phyloP scores from a whole-genome alignment of 1,139 yeast species.

The Debaryomycetaceae sp. region DNA sequence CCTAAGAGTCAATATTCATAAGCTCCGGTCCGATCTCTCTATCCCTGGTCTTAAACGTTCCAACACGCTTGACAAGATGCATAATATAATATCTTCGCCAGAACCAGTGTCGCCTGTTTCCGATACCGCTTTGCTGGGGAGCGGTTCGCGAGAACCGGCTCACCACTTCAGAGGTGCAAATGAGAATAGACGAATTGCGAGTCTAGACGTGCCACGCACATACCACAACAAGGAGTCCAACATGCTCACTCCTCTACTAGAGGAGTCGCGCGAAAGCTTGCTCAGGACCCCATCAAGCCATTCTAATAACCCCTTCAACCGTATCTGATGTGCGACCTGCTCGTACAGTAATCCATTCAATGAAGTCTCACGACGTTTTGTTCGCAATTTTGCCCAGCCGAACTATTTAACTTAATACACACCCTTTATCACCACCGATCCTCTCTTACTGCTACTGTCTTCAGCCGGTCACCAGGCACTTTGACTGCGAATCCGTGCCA shows the following conservation, averaged over 20 bases:
- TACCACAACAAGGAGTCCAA: not conserved
- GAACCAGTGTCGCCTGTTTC: not conserved
- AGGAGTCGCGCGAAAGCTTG: slow-evolving; percentile 1
- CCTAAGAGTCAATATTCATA: slow-evolving; percentile 36
- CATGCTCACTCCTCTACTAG: not conserved
- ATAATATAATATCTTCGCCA: not conserved
- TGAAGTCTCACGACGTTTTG: not conserved
- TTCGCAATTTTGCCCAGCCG: too few species aligned
- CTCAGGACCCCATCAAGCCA: not conserved
- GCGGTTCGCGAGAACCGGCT: not conserved
- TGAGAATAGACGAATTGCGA: not conserved
- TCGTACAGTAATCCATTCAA: not conserved
- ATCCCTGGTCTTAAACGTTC: slow-evolving; percentile 30
- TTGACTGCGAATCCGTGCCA: too few species aligned
- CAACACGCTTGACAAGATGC: not conserved
- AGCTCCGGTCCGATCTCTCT: slow-evolving; percentile 37
- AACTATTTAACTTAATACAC: too few species aligned
- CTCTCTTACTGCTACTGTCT: too few species aligned
- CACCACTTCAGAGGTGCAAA: not conserved
- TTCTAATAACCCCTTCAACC: slow-evolving; percentile 4
- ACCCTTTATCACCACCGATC: too few species aligned
- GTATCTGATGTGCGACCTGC: not conserved
- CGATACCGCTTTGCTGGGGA: not conserved
- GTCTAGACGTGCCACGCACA: slow-evolving; percentile 1
- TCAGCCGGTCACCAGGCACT: too few species aligned